Conservation (phyloP, 495 filamentous ascomycete species). For the Amphirosellinia nigrospora region DNA sequence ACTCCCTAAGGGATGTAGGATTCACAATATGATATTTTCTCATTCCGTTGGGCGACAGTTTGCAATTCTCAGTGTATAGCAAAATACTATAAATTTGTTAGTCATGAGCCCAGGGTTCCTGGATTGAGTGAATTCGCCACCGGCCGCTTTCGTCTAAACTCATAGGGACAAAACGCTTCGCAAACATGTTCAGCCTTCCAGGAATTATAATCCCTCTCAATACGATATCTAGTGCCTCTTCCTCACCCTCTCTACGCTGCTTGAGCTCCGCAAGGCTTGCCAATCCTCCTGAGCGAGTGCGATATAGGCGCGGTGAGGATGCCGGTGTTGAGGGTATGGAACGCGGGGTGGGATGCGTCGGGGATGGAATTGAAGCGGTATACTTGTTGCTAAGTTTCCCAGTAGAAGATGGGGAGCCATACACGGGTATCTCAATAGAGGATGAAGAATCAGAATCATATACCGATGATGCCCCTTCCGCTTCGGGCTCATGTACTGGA, state of each 20-base stretch:
- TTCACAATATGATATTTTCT: not conserved
- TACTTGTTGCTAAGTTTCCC: constrained; percentile 18
- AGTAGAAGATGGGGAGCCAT: constrained; percentile 19
- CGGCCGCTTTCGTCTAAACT: constrained; percentile 34
- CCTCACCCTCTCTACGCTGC: constrained; percentile 29
- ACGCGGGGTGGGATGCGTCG: constrained; percentile 3
- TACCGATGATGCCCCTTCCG: not conserved
- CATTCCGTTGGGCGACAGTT: not conserved
- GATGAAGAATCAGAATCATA: constrained; percentile 1
- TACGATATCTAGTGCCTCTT: constrained; percentile 33
- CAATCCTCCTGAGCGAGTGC: constrained; percentile 36
- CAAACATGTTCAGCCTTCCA: not conserved
- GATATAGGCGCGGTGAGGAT: constrained; percentile 23
- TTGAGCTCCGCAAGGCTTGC: constrained; percentile 30
- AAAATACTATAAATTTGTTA: not conserved
- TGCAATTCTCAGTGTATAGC: not conserved
- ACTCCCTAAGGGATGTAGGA: not conserved
- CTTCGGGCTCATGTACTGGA: constrained; percentile 7
- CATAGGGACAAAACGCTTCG: constrained; percentile 26
- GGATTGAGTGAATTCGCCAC: constrained; percentile 37
- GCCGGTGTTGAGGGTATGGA: not conserved
- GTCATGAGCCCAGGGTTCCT: constrained; percentile 18
- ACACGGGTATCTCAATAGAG: not conserved
- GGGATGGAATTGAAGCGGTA: constrained; percentile 1
- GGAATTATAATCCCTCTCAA: constrained; percentile 29